Evolutionary conservation across 2,329 filamentous ascomycete species (phyloP).

Genomic region (Rhinocladiella similis): DNA sequence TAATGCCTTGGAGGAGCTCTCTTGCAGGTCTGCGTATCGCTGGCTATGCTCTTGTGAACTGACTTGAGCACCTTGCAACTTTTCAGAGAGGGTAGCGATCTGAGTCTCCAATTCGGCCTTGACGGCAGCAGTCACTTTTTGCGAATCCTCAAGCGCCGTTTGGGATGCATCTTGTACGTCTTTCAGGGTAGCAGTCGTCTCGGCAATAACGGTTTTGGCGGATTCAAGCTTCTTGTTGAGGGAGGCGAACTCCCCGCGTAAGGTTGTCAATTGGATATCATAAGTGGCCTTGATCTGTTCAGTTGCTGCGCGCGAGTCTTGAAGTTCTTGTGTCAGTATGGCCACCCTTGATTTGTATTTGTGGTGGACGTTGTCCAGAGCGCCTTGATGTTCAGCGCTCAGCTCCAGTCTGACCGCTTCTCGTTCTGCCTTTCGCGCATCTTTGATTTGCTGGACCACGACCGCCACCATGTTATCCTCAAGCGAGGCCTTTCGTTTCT

Average conservation of each 20-base stretch:
- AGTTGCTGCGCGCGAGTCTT: constrained; percentile 17
- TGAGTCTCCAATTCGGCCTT: constrained; percentile 66
- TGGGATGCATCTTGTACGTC: constrained; percentile 19
- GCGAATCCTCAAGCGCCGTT: constrained; percentile 18
- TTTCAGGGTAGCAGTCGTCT: constrained; percentile 20
- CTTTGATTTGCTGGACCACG: constrained; percentile 25
- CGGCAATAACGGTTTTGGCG: constrained; percentile 20
- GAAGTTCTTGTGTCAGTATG: constrained; percentile 23
- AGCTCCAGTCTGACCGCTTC: constrained; percentile 18
- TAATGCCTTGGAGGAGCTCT: constrained; percentile 15
- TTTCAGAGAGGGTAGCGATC: constrained; percentile 65
- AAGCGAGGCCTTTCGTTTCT: constrained; percentile 19
- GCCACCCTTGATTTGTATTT: constrained; percentile 26
- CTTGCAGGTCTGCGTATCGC: constrained; percentile 19
- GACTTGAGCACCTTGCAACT: constrained; percentile 45
- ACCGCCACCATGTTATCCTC: constrained; percentile 27
- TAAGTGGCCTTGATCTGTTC: constrained; percentile 17
- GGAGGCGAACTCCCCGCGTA: constrained; percentile 15
- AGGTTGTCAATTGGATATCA: constrained; percentile 17
- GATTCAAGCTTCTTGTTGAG: constrained; percentile 20
- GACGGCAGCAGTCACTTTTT: constrained; percentile 15
- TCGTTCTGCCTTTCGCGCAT: constrained; percentile 24
- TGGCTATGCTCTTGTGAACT: constrained; percentile 17
- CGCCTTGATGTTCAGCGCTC: constrained; percentile 14
- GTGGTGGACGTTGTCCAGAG: constrained; percentile 21